Evolutionary conservation across 805 yeast genomes (phyloP).

Genomic region (Metschnikowia borealis): DNA sequence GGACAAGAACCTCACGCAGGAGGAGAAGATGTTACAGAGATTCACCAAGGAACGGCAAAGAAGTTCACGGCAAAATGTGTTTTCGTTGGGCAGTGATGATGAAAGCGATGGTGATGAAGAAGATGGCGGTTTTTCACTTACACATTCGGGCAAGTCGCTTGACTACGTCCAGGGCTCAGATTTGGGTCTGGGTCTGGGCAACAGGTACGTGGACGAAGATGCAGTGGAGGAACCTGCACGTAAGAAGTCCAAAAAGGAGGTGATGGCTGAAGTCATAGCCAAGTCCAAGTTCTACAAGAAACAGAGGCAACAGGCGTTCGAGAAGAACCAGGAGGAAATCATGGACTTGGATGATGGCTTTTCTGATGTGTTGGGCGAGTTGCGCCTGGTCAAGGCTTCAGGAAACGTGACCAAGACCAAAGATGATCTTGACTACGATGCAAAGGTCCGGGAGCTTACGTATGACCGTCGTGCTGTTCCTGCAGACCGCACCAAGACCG

Average conservation of each 20-base stretch:
- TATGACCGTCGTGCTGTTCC: conserved; percentile 77
- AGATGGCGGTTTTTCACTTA: conserved; percentile 49
- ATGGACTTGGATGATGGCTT: conserved; percentile 70
- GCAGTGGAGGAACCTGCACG: conserved; percentile 38
- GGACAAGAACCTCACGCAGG: conserved; percentile 63
- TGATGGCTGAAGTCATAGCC: conserved; percentile 81
- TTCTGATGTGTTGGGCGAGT: conserved; percentile 61
- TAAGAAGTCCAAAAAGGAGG: conserved; percentile 77
- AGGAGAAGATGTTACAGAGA: conserved; percentile 93
- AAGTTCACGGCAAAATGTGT: conserved; percentile 47
- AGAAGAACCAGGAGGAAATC: conserved; percentile 55
- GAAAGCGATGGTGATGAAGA: conserved; percentile 45
- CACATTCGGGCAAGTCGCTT: conserved; percentile 75
- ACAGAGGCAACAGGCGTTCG: conserved; percentile 66
- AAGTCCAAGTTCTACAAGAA: conserved; percentile 75
- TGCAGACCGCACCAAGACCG: conserved; percentile 76
- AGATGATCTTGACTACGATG: conserved; percentile 55
- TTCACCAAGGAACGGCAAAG: conserved; percentile 83
- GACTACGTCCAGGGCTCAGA: conserved; percentile 44
- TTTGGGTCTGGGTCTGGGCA: conserved; percentile 19
- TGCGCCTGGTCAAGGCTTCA: conserved; percentile 21
- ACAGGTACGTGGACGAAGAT: conserved; percentile 39
- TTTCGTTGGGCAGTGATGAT: conserved; percentile 64
- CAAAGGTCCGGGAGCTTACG: conserved; percentile 59
- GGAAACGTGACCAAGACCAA: conserved; percentile 28